These are phyloP conservation scores for Choanephora cucurbitarum DNA, from an alignment of 371 early-diverging fungal species.

Conservation along the genomic window DNA sequence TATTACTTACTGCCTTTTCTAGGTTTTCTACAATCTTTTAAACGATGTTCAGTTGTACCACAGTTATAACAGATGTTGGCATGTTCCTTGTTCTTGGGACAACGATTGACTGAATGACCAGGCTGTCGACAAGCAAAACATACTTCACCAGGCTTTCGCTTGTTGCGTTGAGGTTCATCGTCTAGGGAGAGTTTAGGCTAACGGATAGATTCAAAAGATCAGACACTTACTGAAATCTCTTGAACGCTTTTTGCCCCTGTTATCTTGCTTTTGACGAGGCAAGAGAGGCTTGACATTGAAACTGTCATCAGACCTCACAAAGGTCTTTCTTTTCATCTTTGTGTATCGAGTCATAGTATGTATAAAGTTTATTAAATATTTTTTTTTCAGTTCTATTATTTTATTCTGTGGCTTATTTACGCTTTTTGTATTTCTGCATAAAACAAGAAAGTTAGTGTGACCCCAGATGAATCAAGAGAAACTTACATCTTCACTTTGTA, in stretches of 20 bases:
- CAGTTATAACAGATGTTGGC: conserved; percentile 83
- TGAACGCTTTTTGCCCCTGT: conserved; percentile 11
- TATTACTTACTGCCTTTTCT: conserved; percentile 60
- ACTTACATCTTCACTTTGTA: conserved; percentile 85
- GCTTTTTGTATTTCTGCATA: conserved; percentile 17
- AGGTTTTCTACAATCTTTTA: conserved; percentile 71
- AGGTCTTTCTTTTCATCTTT: conserved; percentile 60
- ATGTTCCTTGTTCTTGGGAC: conserved; percentile 61
- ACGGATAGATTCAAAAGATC: not conserved
- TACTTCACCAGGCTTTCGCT: conserved; percentile 38
- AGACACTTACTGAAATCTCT: conserved; percentile 13
- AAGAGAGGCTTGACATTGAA: conserved; percentile 57
- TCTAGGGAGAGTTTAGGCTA: too few species aligned
- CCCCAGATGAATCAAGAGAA: too few species aligned
- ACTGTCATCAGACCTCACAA: conserved; percentile 51
- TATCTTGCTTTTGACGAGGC: conserved; percentile 33
- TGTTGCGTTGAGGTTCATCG: conserved; percentile 2
- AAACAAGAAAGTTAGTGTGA: not conserved
- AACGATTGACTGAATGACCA: conserved; percentile 83
- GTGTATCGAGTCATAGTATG: conserved; percentile 65
- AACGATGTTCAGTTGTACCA: conserved; percentile 81
- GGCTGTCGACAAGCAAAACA: conserved; percentile 85
- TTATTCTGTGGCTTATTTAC: conserved; percentile 21
- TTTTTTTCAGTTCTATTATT: too few species aligned
- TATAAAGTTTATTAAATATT: not conserved